Conservation (phyloP, 306 rosid species). For the Urtica urens region DNA sequence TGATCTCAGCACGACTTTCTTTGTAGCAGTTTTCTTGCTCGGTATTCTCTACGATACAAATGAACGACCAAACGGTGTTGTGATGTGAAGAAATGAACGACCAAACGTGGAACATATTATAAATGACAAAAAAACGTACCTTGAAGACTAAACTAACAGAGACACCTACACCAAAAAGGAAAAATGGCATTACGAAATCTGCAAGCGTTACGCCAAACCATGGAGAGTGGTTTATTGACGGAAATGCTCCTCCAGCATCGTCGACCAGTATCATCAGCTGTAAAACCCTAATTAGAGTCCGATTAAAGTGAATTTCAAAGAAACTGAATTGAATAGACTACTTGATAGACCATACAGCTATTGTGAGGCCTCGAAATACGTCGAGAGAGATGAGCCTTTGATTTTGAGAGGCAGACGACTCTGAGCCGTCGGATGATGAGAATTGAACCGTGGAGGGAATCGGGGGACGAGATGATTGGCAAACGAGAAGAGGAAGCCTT, state of each 20-base stretch:
- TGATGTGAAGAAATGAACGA: not conserved
- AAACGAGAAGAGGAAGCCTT: constrained; percentile 20
- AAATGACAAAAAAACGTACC: constrained; percentile 20
- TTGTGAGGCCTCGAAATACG: constrained; percentile 70
- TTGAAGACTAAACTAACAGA: constrained; percentile 58
- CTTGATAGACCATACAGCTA: constrained; percentile 33
- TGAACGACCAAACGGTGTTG: no score
- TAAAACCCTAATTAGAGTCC: not conserved
- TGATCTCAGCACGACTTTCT: constrained; percentile 42
- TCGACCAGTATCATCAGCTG: constrained; percentile 79
- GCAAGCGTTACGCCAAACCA: constrained; percentile 78
- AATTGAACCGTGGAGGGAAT: constrained; percentile 9
- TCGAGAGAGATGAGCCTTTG: constrained; percentile 71
- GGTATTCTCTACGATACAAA: constrained; percentile 43
- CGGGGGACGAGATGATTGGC: constrained; percentile 15
- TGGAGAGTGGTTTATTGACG: constrained; percentile 71
- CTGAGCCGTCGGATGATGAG: constrained; percentile 15
- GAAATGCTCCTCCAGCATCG: constrained; percentile 60
- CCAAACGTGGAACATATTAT: not conserved
- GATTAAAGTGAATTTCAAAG: not conserved
- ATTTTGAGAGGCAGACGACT: constrained; percentile 28
- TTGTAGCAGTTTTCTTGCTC: constrained; percentile 44
- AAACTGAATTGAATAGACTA: not conserved
- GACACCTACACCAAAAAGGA: constrained; percentile 62
- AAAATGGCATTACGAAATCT: constrained; percentile 76